These are phyloP conservation scores for Linaria vulgaris DNA, from an alignment of 257 asterid genomes.

Conservation along the genomic window DNA sequence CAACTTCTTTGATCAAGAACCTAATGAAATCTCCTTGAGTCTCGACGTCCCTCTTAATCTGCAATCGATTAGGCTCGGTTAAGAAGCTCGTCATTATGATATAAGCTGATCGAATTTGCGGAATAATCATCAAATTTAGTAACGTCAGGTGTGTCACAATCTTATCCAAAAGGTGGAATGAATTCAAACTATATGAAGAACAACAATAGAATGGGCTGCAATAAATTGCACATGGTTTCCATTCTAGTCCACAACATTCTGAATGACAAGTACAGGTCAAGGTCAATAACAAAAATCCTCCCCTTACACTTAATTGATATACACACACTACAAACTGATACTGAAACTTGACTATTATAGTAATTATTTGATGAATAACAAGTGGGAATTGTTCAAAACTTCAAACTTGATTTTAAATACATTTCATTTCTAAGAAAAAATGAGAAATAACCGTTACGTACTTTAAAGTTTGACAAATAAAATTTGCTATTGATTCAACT, in stretches of 20 bases:
- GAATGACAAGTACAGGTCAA: conserved; percentile 5
- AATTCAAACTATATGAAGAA: neutral
- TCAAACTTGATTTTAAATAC: too few relatives aligned
- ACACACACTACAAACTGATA: too few relatives aligned
- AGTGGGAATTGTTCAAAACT: too few relatives aligned
- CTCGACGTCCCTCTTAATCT: conserved; percentile 95
- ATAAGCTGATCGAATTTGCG: too few relatives aligned
- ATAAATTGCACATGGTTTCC: conserved; percentile 41
- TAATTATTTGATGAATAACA: too few relatives aligned
- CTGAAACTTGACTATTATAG: too few relatives aligned
- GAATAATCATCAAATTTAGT: neutral
- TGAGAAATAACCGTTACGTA: too few relatives aligned
- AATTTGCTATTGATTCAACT: too few relatives aligned
- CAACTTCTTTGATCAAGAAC: conserved; percentile 88
- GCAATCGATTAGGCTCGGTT: conserved; percentile 30
- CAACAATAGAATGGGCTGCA: conserved; percentile 23
- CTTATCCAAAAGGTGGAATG: neutral
- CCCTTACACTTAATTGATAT: too few relatives aligned
- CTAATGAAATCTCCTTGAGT: conserved; percentile 93
- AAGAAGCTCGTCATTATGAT: neutral
- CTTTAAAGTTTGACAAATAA: too few relatives aligned
- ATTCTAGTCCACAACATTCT: conserved; percentile 29
- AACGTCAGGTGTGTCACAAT: neutral
- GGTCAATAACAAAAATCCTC: conserved; percentile 31
- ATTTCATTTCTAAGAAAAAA: too few relatives aligned